Evolutionary conservation across 768 basidiomycete species (phyloP), one percentile per base, ranked within the genome.

Genomic region (Nevesoporus exiguus): DNA sequence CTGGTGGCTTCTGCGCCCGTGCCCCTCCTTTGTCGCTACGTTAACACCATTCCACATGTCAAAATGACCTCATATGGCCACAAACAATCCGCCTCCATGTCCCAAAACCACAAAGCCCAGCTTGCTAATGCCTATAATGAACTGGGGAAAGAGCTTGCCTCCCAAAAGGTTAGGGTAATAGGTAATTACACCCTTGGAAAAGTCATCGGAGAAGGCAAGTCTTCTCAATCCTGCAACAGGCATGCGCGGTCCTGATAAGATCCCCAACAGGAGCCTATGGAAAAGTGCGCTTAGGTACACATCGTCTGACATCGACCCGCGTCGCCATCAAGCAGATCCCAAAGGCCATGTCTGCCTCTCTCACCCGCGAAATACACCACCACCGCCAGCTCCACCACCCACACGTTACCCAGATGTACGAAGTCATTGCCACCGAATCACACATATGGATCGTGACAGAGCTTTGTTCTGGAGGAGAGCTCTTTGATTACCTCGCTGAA

Each of bases 281-380:
- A 34, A 95, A 93, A 67, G 96, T 98, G 29, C 85, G 94, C 48
- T 78, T 99, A 68, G 97, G 94, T 49, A 93, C 89, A 1, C 94
- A 99, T 70, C 88, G 95, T 54, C 78, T 98, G 44, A 94, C 95
- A 3, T 89, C 88, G 7, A 87, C 87, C 42, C 84, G 93, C 49
- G 95, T 96, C 61, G 96, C 96, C 51, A 88, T 99, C 76, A 99
- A 99, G 75, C 95, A 98, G 72, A 96, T 98, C 59, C 93, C 96
- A 34, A 98, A 98, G 72, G 83, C 86, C 53, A 83, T 93, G 78
- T 92, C 95, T 30, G 82, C 94, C 7, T 81, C 89, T 17, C 80
- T 99, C 37, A 99, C 97, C 25, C 84, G 96, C 59, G 96, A 99
- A 74, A 97, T 99, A 51, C 96, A 99, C 66, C 97, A 99, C 65